phyloP scores from a whole-genome alignment of 306 rosid species.

The Gillenia trifoliata region DNA sequence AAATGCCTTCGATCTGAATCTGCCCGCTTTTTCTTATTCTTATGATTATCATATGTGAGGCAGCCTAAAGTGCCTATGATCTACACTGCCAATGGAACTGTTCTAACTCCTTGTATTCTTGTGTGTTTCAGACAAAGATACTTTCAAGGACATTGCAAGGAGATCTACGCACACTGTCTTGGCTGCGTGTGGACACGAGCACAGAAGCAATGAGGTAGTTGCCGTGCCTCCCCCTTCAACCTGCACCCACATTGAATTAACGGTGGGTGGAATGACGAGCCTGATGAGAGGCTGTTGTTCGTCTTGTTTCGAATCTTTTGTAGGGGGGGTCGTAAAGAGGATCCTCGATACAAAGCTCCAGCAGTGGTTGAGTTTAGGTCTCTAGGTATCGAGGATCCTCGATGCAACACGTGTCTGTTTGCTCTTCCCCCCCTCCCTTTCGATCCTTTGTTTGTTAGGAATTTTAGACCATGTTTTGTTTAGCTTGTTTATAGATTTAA shows the following conservation, averaged over 20 bases:
- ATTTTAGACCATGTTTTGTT: constrained; percentile 33
- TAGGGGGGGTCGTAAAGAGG: constrained; percentile 61
- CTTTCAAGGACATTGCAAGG: constrained; percentile 45
- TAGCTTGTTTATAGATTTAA: constrained; percentile 60
- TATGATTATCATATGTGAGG: not conserved
- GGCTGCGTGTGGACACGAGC: constrained; percentile 75
- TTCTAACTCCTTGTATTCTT: constrained; percentile 19
- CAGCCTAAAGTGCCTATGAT: not conserved
- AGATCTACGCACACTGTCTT: constrained; percentile 61
- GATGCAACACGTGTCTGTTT: constrained; percentile 14
- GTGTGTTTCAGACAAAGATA: constrained; percentile 44
- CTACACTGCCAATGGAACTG: constrained; percentile 1
- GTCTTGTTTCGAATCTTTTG: constrained; percentile 71
- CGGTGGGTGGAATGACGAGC: constrained; percentile 48
- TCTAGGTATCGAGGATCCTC: constrained; percentile 28
- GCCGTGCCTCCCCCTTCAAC: constrained; percentile 48
- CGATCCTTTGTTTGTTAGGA: constrained; percentile 30
- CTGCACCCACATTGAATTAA: constrained; percentile 67
- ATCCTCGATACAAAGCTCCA: constrained; percentile 43
- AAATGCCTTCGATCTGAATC: not conserved
- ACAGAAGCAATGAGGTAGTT: constrained; percentile 47
- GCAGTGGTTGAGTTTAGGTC: constrained; percentile 61
- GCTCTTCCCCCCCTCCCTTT: constrained; percentile 9
- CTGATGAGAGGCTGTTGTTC: constrained; percentile 72
- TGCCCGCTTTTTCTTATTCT: not conserved